Evolutionary conservation across 345 rosid genomes (phyloP).

Genomic region (Moringa oleifera): DNA sequence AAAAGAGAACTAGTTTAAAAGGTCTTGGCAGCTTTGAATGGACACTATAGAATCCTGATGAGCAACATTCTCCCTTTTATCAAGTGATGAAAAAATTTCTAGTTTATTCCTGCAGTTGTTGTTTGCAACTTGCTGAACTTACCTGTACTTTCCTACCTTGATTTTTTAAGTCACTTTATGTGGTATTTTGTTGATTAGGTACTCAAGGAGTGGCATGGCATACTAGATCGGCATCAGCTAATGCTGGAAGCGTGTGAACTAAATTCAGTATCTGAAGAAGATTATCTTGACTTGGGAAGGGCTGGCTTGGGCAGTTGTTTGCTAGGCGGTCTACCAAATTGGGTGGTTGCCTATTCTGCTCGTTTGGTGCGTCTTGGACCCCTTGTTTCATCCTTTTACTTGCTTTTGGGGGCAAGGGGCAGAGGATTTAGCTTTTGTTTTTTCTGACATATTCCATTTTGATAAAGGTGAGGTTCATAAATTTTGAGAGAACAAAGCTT

Average conservation of each 20-base stretch:
- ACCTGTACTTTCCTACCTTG: neutral
- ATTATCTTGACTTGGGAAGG: conserved; percentile 93
- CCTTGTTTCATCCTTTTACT: conserved; percentile 4
- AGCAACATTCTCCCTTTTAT: neutral
- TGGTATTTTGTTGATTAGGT: conserved; percentile 45
- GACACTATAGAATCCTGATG: neutral
- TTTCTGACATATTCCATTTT: conserved; percentile 20
- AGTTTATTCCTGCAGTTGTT: neutral
- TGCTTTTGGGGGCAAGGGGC: neutral
- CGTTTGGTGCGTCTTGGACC: conserved; percentile 62
- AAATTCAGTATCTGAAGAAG: conserved; percentile 86
- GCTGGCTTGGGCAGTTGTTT: conserved; percentile 97
- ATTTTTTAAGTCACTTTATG: conserved; percentile 1
- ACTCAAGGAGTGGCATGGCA: conserved; percentile 84
- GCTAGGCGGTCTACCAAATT: conserved; percentile 96
- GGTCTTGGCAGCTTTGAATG: neutral
- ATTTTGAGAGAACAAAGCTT: conserved; percentile 91
- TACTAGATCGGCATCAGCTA: conserved; percentile 75
- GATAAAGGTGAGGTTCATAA: conserved; percentile 92
- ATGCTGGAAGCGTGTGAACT: conserved; percentile 88
- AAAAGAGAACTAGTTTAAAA: no score
- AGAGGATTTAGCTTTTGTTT: neutral
- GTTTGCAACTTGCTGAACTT: neutral
- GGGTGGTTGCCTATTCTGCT: conserved; percentile 96
- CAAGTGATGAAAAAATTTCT: no score